phyloP scores from a whole-genome alignment of 495 filamentous ascomycete genomes.

The Apiosordaria backusii region DNA sequence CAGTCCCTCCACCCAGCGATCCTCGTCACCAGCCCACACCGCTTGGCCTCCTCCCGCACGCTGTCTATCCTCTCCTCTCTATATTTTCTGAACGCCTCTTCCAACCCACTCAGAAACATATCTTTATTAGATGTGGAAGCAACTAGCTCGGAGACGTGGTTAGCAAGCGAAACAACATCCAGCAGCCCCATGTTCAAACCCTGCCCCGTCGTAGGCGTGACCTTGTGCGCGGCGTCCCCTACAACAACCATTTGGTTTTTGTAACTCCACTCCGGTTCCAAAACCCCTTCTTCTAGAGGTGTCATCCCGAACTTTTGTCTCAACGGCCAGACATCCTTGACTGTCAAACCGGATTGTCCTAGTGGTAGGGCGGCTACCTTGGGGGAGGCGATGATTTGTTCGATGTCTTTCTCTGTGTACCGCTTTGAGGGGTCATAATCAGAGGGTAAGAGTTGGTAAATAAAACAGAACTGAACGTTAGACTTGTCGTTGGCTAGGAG shows the following conservation, averaged over 20 bases:
- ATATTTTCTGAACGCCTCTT: neutral
- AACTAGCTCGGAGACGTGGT: neutral
- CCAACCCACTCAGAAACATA: neutral
- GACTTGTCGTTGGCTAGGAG: neutral
- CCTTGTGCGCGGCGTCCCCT: conserved; percentile 3
- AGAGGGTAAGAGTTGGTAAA: neutral
- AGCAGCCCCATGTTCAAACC: conserved; percentile 2
- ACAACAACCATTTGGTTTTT: neutral
- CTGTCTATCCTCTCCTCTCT: neutral
- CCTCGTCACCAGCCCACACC: neutral
- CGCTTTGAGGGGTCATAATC: neutral
- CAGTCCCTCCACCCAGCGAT: neutral
- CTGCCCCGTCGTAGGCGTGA: neutral
- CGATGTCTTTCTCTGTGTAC: conserved; percentile 1
- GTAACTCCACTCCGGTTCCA: neutral
- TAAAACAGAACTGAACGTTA: neutral
- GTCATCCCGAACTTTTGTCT: neutral
- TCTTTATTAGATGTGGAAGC: neutral
- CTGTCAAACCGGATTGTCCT: neutral
- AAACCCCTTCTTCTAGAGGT: neutral
- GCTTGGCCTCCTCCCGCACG: neutral
- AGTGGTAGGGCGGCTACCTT: neutral
- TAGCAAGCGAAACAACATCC: neutral
- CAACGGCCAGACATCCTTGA: neutral
- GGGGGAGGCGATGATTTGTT: neutral